Evolutionary conservation across 805 yeast genomes (phyloP), one percentile per base, ranked within the genome.

Genomic region (Ogataea allantospora): DNA sequence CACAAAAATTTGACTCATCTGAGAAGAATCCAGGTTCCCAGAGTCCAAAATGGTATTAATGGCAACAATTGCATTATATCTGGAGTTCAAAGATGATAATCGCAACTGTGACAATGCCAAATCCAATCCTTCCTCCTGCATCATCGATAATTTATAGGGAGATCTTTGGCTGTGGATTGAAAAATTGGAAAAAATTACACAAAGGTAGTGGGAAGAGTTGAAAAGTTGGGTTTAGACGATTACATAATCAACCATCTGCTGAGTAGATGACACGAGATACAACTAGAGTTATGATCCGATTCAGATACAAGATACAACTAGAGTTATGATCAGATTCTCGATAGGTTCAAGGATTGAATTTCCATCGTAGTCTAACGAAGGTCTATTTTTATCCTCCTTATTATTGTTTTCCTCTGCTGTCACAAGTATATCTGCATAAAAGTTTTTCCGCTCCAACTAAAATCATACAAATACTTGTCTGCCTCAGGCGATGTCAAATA

Each of bases 51-150:
- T 49, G 7, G 63, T 57, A 33, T 51, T 60, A 33, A 66, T 43
- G 30, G 57, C 51, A 21, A 48, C 46, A 31, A 73, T 54, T 2
- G 66, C 55, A 6, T 65, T 58, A 29, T 63, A 55, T 33, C 76
- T 55, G 7, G 40, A 49, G 18, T 52, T 65, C 12, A 64, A 56
- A 18, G 68, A 65, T 7, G 78, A 72, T 6, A 39, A 29, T 20
- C 39, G 16, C 22, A 41, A 30, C 30, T 38, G 49, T 31, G 39
- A 36, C 19, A 58, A 33, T 25, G 39, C 37, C 13, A 47, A 45
- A 5, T 34, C 35, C 29, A 30, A 25, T 13, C 23, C 33, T 10
- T 21, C 39, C 10, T 14, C 30, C 26, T 27, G 33, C 44, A 30
- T 35, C 15, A 24, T 30, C 23, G 24, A 7, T 13, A 9, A n/a